Conservation (phyloP, 805 yeast species). For the Kodamaea kaohsiungensis region DNA sequence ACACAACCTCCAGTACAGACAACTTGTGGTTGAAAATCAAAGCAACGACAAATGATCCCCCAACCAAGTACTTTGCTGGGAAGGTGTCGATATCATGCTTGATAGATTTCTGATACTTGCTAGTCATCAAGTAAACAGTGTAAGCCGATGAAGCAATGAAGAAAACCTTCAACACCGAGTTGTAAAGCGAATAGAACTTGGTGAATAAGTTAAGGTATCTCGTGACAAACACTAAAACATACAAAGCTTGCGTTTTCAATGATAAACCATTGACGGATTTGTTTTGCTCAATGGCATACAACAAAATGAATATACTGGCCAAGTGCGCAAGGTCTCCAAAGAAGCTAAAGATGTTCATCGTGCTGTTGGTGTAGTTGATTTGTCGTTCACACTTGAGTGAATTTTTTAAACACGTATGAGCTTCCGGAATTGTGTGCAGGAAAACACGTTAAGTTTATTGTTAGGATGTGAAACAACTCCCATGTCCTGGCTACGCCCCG, state of each 20-base stretch:
- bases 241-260: slow-evolving; percentile 81
- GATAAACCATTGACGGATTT: slow-evolving; percentile 82
- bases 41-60: slow-evolving; percentile 55
- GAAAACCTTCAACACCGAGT: slow-evolving; percentile 76
- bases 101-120: slow-evolving; percentile 60
- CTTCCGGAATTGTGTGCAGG: background rate
- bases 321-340: slow-evolving; percentile 81
- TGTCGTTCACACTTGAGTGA: background rate
- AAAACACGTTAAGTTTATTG: background rate
- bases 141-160: slow-evolving; percentile 76
- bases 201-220: slow-evolving; percentile 69
- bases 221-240: slow-evolving; percentile 68
- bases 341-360: slow-evolving; percentile 44
- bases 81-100: slow-evolving; percentile 68
- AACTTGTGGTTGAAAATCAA: slow-evolving; percentile 69
- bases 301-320: slow-evolving; percentile 72
- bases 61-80: slow-evolving; percentile 67
- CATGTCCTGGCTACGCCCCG: background rate
- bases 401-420: slow-evolving; percentile 7
- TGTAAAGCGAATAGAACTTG: slow-evolving; percentile 67
- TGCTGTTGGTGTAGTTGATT: slow-evolving; percentile 7
- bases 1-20: slow-evolving; percentile 60
- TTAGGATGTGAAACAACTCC: background rate
- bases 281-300: slow-evolving; percentile 65
- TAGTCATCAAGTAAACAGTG: slow-evolving; percentile 69